Evolutionary conservation across 148 eudicot genomes (phyloP), one percentile per base, ranked within the genome.

Genomic region (Drosera capensis): DNA sequence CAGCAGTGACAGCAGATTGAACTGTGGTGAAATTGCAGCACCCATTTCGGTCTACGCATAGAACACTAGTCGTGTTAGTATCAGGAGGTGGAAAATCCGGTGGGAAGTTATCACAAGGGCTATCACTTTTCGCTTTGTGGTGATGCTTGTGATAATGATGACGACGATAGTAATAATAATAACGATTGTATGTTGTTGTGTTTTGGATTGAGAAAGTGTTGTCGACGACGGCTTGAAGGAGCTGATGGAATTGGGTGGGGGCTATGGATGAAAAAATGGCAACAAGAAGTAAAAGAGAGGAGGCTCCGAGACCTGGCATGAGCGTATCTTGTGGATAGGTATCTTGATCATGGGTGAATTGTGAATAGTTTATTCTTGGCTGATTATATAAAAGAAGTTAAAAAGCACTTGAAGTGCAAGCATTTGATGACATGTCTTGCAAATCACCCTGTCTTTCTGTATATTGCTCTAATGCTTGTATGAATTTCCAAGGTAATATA

Each of bases 1-100:
- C 74, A 17, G 84, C 78, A 47, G 80, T 81, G 8, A 88, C 67
- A 21, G 97, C 97, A 1, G 92, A 70, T 46, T 88, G 94, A 4
- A 88, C 68, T 0, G 86, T 68, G 0, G 94, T 84, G 63, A 77
- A 88, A 53, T 84, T 80, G 54, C 97, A 88, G 35, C 97, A 88
- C n/a, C 97, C 97, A 14, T 80, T 77, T 15, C 49, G 60, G 65
- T 88, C 97, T 3, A 88, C 97, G 36, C n/a, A 88, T 11, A 80
- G 28, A 17, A 60, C 46, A 6, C 74, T 62, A 7, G 78, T 80
- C 2, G 81, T 68, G 59, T 65, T 65, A 0, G 87, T 71, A 57
- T 71, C 84, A 0, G 86, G 71, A 41, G 86, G 83, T 6, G 94
- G 86, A 26, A 84, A 56, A 58, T 75, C 66, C 5, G 73, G 67